Evolutionary conservation across 1,139 yeast species (phyloP).

Genomic region (Diutina pseudorugosa): DNA sequence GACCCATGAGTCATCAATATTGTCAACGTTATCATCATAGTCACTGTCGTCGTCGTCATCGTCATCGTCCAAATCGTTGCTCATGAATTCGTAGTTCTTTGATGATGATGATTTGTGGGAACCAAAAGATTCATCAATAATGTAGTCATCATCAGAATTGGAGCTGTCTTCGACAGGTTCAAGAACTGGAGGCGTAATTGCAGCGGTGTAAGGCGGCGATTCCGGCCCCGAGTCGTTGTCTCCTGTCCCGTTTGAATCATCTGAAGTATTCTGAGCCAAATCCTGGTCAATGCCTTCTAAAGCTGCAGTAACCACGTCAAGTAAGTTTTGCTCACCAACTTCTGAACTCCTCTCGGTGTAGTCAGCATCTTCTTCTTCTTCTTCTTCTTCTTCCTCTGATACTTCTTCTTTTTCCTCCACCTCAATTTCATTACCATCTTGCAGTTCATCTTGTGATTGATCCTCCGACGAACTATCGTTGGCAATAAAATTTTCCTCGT

Average conservation of each 20-base stretch:
- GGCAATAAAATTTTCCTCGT: too few relatives aligned
- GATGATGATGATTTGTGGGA: not conserved
- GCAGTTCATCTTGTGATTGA: too few relatives aligned
- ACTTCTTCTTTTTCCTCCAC: too few relatives aligned
- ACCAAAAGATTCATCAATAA: conserved; percentile 3
- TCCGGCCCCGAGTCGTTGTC: conserved; percentile 5
- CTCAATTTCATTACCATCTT: too few relatives aligned
- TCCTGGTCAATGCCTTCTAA: not conserved
- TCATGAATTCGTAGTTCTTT: not conserved
- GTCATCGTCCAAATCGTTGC: not conserved
- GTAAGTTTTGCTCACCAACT: too few relatives aligned
- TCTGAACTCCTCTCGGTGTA: too few relatives aligned
- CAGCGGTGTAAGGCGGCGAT: not conserved
- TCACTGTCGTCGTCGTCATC: not conserved
- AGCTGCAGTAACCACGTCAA: too few relatives aligned
- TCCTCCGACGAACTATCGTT: too few relatives aligned
- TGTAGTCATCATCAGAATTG: conserved; percentile 4
- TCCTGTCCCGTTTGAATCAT: not conserved
- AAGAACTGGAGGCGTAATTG: not conserved
- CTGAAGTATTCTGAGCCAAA: not conserved
- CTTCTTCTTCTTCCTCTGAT: too few relatives aligned
- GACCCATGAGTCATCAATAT: conserved; percentile 4
- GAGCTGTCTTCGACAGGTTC: not conserved
- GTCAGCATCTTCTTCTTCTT: too few relatives aligned
- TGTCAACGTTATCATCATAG: conserved; percentile 3